These are phyloP conservation scores for Hypoxylon sp. DNA, from an alignment of 2,329 filamentous ascomycete species.

Conservation along the genomic window DNA sequence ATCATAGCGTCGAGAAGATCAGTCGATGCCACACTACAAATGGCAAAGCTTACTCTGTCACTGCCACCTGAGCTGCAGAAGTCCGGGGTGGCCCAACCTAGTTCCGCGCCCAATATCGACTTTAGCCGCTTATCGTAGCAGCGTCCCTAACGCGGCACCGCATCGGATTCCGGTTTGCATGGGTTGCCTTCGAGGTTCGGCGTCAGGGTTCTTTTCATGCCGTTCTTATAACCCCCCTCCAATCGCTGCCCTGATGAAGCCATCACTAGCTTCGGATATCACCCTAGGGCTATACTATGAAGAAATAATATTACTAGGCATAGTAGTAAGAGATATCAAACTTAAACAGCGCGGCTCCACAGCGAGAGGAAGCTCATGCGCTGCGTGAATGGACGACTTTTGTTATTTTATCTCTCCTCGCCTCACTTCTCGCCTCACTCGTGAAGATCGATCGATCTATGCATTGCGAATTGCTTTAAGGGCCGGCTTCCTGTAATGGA, in stretches of 20 bases:
- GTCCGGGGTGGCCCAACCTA: slow-evolving; percentile 10
- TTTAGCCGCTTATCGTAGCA: slow-evolving; percentile 33
- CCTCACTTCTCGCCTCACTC: slow-evolving; percentile 3
- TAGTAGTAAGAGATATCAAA: slow-evolving; percentile 6
- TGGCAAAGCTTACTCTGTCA: slow-evolving; percentile 22
- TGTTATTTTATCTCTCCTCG: slow-evolving; percentile 9
- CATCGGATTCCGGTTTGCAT: slow-evolving; percentile 28
- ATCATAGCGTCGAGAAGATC: slow-evolving; percentile 23
- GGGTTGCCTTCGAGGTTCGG: slow-evolving; percentile 22
- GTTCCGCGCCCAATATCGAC: slow-evolving; percentile 20
- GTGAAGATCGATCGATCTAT: slow-evolving; percentile 1
- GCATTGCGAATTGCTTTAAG: slow-evolving; percentile 18
- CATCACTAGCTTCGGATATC: slow-evolving; percentile 30
- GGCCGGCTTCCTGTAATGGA: slow-evolving; percentile 31
- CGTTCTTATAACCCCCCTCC: slow-evolving; percentile 26
- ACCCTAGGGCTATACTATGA: slow-evolving; percentile 22
- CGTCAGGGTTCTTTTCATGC: slow-evolving; percentile 13
- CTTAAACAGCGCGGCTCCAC: slow-evolving; percentile 23
- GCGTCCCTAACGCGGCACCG: slow-evolving; percentile 21
- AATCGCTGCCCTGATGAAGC: slow-evolving; percentile 14
- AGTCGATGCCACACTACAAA: slow-evolving; percentile 21
- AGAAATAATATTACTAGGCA: slow-evolving; percentile 18
- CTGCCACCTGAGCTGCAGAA: slow-evolving; percentile 11
- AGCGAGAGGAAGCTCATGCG: slow-evolving; percentile 10
- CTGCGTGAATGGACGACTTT: slow-evolving; percentile 9